phyloP scores from a whole-genome alignment of 2,329 filamentous ascomycete species.

The Clarireedia monteithiana region DNA sequence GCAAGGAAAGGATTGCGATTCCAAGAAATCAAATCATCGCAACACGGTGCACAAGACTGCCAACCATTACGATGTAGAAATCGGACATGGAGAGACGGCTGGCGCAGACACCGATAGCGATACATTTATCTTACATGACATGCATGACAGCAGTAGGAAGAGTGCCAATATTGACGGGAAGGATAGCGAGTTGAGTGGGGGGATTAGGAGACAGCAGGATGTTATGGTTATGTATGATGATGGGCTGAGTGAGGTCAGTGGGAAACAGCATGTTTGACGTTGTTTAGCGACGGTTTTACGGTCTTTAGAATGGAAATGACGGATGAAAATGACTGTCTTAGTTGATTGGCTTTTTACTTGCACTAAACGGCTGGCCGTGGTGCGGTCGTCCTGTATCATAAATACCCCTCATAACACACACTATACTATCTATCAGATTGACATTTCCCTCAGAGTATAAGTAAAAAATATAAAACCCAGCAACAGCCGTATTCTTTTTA shows the following conservation, averaged over 20 bases:
- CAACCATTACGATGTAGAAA: background rate
- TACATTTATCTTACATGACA: background rate
- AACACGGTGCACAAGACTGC: background rate
- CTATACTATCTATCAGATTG: no score
- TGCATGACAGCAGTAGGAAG: background rate
- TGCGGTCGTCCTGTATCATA: no score
- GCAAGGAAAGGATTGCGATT: no score
- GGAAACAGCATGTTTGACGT: background rate
- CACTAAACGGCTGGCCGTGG: no score
- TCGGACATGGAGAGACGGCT: background rate
- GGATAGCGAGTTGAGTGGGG: background rate
- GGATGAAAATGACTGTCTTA: no score
- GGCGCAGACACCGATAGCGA: background rate
- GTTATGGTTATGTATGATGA: background rate
- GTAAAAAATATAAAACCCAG: no score
- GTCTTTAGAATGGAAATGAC: no score
- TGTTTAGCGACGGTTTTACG: no score
- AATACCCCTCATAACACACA: no score
- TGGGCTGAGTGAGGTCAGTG: background rate
- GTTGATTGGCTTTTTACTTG: no score
- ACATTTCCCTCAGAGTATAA: no score
- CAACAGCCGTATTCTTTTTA: no score
- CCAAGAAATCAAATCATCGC: background rate
- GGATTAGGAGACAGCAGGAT: background rate
- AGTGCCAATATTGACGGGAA: background rate